Base-by-base conservation (phyloP, 176 grass and related monocot genomes). In the Eleusine coracana region DNA sequence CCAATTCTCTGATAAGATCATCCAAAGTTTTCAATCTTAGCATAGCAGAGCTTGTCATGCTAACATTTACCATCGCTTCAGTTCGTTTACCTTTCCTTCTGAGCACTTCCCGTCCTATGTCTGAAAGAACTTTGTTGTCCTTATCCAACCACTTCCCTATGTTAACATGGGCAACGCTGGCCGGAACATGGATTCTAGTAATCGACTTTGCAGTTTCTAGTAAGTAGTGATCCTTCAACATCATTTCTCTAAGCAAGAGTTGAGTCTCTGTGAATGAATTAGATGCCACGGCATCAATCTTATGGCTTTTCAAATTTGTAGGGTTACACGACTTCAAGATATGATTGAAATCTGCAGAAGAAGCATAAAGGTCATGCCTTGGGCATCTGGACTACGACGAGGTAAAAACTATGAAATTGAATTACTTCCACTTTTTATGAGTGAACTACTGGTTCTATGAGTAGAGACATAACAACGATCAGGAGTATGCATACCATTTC, bases 1-100 rank as follows among this genome's bases (percentile, higher is more conserved):
- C 89, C 74, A 99, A 38, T 63, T 94, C 93, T 75, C 84, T 96
- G 75, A 99, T 80, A 25, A 99, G 82, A 76, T 86, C 81, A 48
- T 89, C 84, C 10, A 99, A 45, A 45, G 55, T 55, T 34, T 74
- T 80, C 15, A 81, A 56, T 73, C 80, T 88, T 48, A 52, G 58
- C 29, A 51, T 84, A 23, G 37, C 6, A 4, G 74, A 3, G 21
- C 20, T 10, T 20, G 12, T n/a, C 79, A 69, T 50, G 78, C 70
- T 76, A 3, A 73, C 66, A n/a, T 66, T 61, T 9, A 78, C 38
- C 48, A 70, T 71, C 6, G 78, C 90, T 38, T 88, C 89, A 5
- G 77, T 66, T 62, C 91, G 80, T 61, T 79, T 83, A 12, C 71
- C 79, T 91, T 96, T 99, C 73, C 91, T 96, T 88, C 86, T 86